Percentiles rank a stretch among this genome's conserved stretches.
Conservation (phyloP, 2,329 filamentous ascomycete species). For the Zasmidium cellare region DNA sequence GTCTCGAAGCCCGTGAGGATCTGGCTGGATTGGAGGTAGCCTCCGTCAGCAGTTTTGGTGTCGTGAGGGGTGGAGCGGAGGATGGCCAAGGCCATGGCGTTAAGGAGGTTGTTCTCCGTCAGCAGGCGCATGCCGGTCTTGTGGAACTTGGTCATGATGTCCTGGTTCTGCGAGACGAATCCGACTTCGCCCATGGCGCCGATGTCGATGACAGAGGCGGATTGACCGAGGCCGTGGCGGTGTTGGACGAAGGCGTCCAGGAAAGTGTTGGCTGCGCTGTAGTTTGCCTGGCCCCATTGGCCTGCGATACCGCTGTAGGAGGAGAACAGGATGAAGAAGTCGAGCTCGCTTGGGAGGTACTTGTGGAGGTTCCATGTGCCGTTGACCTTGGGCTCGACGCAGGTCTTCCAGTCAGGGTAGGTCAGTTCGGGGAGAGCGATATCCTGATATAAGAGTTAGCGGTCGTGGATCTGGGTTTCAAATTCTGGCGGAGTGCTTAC, state of each 20-base stretch:
- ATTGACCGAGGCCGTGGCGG: constrained; percentile 21
- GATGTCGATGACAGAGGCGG: constrained; percentile 28
- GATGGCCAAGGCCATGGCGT: too few species aligned
- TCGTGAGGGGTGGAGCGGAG: too few species aligned
- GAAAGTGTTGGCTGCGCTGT: constrained; percentile 24
- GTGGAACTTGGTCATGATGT: too few species aligned
- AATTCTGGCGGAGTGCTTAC: background rate
- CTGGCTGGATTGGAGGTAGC: background rate
- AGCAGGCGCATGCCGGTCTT: too few species aligned
- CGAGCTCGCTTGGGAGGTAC: background rate
- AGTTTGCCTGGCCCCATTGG: constrained; percentile 18
- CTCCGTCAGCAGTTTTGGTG: too few species aligned
- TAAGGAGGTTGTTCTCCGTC: too few species aligned
- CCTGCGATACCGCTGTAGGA: constrained; percentile 22
- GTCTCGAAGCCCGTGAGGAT: background rate
- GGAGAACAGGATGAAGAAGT: constrained; percentile 30
- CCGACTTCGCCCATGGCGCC: constrained; percentile 10
- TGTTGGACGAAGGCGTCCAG: constrained; percentile 26
- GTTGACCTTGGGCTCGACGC: constrained; percentile 25
- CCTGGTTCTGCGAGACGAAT: background rate
- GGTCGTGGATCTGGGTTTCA: too few species aligned
- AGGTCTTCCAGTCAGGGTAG: constrained; percentile 5
- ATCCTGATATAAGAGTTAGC: constrained; percentile 2
- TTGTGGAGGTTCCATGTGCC: constrained; percentile 28
- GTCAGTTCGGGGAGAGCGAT: constrained; percentile 23